Conservation (phyloP, 768 basidiomycete species). For the Podaxis sp. region DNA sequence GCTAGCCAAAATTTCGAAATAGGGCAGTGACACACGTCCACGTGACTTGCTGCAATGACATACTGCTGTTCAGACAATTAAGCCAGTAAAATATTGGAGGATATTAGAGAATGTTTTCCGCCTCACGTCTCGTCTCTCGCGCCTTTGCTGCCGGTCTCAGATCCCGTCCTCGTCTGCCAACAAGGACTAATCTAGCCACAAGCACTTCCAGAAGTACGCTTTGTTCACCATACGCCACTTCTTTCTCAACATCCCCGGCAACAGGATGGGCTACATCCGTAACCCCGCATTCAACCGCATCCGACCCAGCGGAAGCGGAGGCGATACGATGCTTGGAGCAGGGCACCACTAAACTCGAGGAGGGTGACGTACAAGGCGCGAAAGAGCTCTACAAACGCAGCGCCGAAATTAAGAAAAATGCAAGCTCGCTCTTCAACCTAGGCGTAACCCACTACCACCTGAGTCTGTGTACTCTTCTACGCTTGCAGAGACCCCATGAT, state of each 20-base stretch:
- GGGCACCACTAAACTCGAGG: slow-evolving; percentile 81
- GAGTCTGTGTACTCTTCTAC: slow-evolving; percentile 45
- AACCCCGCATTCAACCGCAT: slow-evolving; percentile 76
- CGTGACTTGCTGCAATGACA: slow-evolving; percentile 18
- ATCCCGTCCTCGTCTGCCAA: background rate
- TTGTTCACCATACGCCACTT: background rate
- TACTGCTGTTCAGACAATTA: no score
- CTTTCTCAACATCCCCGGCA: slow-evolving; percentile 3
- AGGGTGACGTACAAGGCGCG: slow-evolving; percentile 80
- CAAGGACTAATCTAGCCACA: background rate
- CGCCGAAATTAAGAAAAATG: slow-evolving; percentile 74
- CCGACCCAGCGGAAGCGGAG: slow-evolving; percentile 80
- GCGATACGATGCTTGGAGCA: slow-evolving; percentile 78
- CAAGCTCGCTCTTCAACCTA: slow-evolving; percentile 83
- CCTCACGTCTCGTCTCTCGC: background rate
- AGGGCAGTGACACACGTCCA: slow-evolving; percentile 14
- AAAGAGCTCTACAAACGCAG: slow-evolving; percentile 77
- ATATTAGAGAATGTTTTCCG: slow-evolving; percentile 9
- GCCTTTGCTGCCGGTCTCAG: background rate
- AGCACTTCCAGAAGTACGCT: slow-evolving; percentile 2
- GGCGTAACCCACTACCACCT: slow-evolving; percentile 90
- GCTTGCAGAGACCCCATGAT: background rate
- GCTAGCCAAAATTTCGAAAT: slow-evolving; percentile 24
- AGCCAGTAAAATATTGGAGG: background rate
- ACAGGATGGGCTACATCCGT: slow-evolving; percentile 80